Evolutionary conservation across 2,329 filamentous ascomycete genomes (phyloP), one percentile per base, ranked within the genome.

Genomic region (Pyrenophora seminiperda): DNA sequence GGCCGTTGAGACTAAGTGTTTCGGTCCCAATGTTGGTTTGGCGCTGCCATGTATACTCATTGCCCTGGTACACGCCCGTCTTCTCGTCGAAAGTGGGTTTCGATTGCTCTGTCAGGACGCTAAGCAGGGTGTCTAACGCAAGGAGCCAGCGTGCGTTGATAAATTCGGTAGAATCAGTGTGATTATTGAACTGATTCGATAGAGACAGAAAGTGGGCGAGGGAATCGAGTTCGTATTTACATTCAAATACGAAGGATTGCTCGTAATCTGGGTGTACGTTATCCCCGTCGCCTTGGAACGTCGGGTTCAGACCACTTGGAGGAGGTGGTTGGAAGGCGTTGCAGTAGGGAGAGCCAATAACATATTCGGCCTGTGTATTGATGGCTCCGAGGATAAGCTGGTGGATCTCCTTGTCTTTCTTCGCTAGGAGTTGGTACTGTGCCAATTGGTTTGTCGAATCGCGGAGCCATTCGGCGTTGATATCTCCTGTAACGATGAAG

Each of bases 191-290:
- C 62, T 96, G 86, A 65, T 96, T 97, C 14, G 82, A 84, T 2
- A 99, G 77, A 0, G 89, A 85, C 5, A 99, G 81, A 72, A 99
- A 99, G 68, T 95, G 88, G 0, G 92, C 94, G 0, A 99, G 80
- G 7, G 92, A 97, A 75, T 99, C 94, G 17, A 99, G 85, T 77
- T 99, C 94, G 74, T 97, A 99, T 75, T 99, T 99, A 83, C 94
- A 99, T 75, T 99, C 94, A 59, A 97, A 99, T 3, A 99, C 94
- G 40, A 86, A 83, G 0, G 81, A 83, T 0, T 88, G 88, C 66
- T 97, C 91, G 68, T 96, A 97, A 0, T 81, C 79, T 0, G 94
- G 94, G 63, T 96, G 91, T 0, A 99, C 94, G 7, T 71, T 75
- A 67, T 99, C 94, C 15, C 87, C 83, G 70, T 96, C 90, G 3